Evolutionary conservation across 2,329 filamentous ascomycete genomes (phyloP).

Genomic region (Aspergillus floridensis): DNA sequence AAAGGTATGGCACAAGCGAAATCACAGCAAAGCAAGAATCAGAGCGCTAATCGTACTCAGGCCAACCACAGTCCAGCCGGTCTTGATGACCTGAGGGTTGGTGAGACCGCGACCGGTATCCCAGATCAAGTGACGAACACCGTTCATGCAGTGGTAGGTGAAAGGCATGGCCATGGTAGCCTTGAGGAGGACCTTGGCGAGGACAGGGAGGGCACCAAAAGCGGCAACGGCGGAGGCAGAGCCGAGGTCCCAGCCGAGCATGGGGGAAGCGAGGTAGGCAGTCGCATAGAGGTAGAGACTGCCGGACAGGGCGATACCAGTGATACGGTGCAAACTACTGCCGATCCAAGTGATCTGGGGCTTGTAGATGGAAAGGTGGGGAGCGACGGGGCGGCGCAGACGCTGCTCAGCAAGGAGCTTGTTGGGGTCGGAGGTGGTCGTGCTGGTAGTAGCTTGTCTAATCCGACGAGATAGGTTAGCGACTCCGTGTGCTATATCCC

Average conservation of each 20-base stretch:
- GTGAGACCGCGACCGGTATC: slow-evolving; percentile 62
- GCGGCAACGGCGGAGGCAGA: slow-evolving; percentile 61
- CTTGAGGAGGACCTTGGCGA: slow-evolving; percentile 61
- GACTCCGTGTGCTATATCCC: background rate
- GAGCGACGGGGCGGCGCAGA: slow-evolving; percentile 73
- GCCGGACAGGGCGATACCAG: slow-evolving; percentile 70
- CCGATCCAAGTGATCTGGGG: slow-evolving; percentile 81
- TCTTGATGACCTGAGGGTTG: slow-evolving; percentile 63
- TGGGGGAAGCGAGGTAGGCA: slow-evolving; percentile 76
- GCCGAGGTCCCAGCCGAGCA: slow-evolving; percentile 69
- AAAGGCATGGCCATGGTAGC: slow-evolving; percentile 61
- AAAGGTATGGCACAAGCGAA: slow-evolving; percentile 30
- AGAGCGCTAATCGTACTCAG: slow-evolving; percentile 52
- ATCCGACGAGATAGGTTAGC: slow-evolving; percentile 8
- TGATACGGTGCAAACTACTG: slow-evolving; percentile 76
- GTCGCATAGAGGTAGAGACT: slow-evolving; percentile 75
- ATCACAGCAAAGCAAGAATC: slow-evolving; percentile 47
- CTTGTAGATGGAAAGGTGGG: slow-evolving; percentile 83
- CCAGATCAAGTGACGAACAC: slow-evolving; percentile 70
- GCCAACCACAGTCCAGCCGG: slow-evolving; percentile 63
- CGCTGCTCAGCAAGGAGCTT: slow-evolving; percentile 77
- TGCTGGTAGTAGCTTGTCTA: slow-evolving; percentile 32
- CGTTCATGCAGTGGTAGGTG: slow-evolving; percentile 67
- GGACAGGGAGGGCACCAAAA: slow-evolving; percentile 61
- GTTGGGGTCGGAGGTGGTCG: slow-evolving; percentile 34